These are phyloP conservation scores for Heteromeles arbutifolia DNA, from an alignment of 306 rosid species.

Conservation along the genomic window DNA sequence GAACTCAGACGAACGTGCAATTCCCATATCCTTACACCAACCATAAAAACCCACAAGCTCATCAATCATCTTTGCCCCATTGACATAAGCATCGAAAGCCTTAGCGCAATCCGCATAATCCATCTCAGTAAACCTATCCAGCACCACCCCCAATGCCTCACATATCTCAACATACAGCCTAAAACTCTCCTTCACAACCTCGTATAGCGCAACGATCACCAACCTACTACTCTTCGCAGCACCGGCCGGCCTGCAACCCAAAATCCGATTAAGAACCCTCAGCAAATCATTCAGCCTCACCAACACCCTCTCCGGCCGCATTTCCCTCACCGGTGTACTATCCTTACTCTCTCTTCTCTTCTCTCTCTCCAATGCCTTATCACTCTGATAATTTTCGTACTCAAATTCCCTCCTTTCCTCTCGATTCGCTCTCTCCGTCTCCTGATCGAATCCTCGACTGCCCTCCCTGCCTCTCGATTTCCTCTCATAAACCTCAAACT, in stretches of 20 bases:
- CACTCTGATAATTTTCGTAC: constrained; percentile 30
- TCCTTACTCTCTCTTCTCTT: constrained; percentile 24
- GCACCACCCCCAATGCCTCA: constrained; percentile 63
- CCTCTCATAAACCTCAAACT: constrained; percentile 46
- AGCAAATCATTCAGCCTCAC: constrained; percentile 56
- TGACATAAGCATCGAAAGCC: constrained; percentile 60
- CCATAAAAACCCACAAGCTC: constrained; percentile 57
- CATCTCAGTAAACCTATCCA: constrained; percentile 72
- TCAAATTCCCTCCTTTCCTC: constrained; percentile 30
- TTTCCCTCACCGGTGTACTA: constrained; percentile 48
- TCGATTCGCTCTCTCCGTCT: constrained; percentile 18
- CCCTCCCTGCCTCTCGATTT: constrained; percentile 23
- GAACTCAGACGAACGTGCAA: constrained; percentile 70
- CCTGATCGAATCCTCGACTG: background rate
- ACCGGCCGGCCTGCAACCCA: constrained; percentile 68
- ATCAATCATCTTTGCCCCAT: constrained; percentile 59
- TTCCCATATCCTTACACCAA: constrained; percentile 78
- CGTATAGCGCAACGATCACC: constrained; percentile 56
- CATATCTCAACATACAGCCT: constrained; percentile 50
- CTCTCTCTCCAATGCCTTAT: constrained; percentile 21
- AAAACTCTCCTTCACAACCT: constrained; percentile 69
- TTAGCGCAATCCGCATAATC: constrained; percentile 54
- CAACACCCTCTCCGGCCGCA: constrained; percentile 58
- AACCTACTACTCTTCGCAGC: constrained; percentile 57
- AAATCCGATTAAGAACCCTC: constrained; percentile 49